Evolutionary conservation across 1,284 basidiomycete species (phyloP), one percentile per base, ranked within the genome.

Genomic region (Ganoderma leucocontextum): DNA sequence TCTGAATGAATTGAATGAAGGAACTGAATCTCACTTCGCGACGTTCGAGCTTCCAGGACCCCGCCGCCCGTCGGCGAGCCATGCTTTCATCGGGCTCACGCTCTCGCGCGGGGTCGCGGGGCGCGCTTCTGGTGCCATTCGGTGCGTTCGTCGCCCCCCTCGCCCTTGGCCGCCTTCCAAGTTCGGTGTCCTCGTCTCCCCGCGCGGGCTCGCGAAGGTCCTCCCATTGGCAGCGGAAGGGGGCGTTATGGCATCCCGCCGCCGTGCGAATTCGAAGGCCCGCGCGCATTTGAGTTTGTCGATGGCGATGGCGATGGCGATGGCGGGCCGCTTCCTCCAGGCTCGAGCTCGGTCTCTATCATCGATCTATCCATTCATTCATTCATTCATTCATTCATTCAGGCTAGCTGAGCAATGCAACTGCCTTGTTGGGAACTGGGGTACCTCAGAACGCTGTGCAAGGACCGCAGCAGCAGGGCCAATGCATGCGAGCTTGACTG

Each of bases 401-500:
- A 13, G 17, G 12, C 41, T 42, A 15, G 41, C 41, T 42, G 41
- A 42, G 41, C 41, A 42, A 42, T 19, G 41, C 15, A 19, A 6
- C 17, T 42, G 41, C 41, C 41, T 13, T 13, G 13, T 9, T 41
- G 39, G 39, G 39, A 10, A 12, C 39, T 41, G 47, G 22, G 47
- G 47, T 49, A 13, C 47, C 47, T 49, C 8, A 17, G 47, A 49
- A 12, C 22, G 47, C 47, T 49, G 47, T 49, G 47, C 47, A 49
- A 49, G 47, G 47, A 25, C 47, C 47, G 47, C 47, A 49, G 47
- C 47, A 47, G 44, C 4, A 22, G 29, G 29, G 44, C 19, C 44
- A 49, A 22, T 47, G 44, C n/a, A 22, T 47, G 44, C 44, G 44
- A 47, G 44, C 44, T 47, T 47, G 44, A 47, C 22, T 47, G 44